Base-by-base conservation (phyloP, 1,139 yeast species). In the Pichia sp. region DNA sequence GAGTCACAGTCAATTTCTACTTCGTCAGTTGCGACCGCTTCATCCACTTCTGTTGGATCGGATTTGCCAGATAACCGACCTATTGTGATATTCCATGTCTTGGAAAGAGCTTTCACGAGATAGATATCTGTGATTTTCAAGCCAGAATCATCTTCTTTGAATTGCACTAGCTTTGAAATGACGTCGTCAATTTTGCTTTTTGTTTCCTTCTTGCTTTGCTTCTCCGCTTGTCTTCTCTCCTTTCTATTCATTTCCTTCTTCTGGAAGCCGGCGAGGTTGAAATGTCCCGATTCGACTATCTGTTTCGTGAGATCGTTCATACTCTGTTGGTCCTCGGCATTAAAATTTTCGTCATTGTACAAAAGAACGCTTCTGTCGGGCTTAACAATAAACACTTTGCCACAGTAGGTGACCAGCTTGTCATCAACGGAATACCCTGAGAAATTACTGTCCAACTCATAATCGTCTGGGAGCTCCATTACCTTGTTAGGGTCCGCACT, bases 351-450 rank as follows among this genome's bases (percentile, higher is more conserved):
- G n/a, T 52, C 55, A 34, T 58, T 54, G 17, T 58, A 55, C 9
- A 54, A n/a, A 30, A 57, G 50, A 16, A 61, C 57, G 16, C 48
- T 38, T 24, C 52, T 49, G 41, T 61, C 64, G 5, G 59, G 52
- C 52, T 58, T 58, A 20, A 61, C 63, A 16, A 61, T 54, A 38
- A 61, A 61, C 1, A 61, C 50, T 49, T 55, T 58, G 24, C 56
- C 58, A 47, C 57, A 51, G 46, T 60, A 59, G n/a, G 55, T 57
- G 31, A 61, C 61, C 17, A 61, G 31, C 52, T 56, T 59, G 49
- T 60, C 62, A 50, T 59, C 60, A 14, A 53, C 46, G 2, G 58
- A 48, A 41, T 51, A 55, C 20, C 31, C 45, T 20, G 52, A n/a
- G 9, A 34, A 17, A 14, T 43, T 48, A 2, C 46, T 30, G 42